Base-by-base conservation (phyloP, 257 asterid species). In the Ocimum tenuiflorum region DNA sequence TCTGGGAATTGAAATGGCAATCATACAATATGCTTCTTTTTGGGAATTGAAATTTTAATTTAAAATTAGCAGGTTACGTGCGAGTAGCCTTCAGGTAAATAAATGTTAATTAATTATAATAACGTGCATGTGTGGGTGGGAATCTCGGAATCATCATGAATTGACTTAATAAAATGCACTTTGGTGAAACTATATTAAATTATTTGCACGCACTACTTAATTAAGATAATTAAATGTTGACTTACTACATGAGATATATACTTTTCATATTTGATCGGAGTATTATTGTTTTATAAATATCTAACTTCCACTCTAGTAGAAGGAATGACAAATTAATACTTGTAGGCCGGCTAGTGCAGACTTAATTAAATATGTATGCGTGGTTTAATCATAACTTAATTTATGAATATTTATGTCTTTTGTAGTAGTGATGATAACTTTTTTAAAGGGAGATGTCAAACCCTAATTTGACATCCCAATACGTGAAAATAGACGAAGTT, bases 111-210 rank as follows among this genome's bases (percentile, higher is more conserved):
- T 48, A n/a, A 8, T 12, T 1, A 22, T n/a, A n/a, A n/a, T n/a
- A n/a, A n/a, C n/a, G n/a, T n/a, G n/a, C 50, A 59, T 27, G 75
- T 61, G 65, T 19, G 41, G 18, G 19, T 22, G 36, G n/a, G 61
- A 53, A 46, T 27, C 23, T n/a, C 10, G 38, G 59, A 63, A 23
- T 22, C 50, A 27, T 65, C 17, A 38, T 41, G 45, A 55, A 8
- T 38, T 67, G 46, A 58, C 72, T 60, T 45, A 38, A 39, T 36
- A 35, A 55, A 48, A 27, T 17, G 41, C 72, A 65, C 68, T 48
- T 29, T 0, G 55, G 36, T 31, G 43, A 24, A 19, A 63, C 9
- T 36, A 35, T 36, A 35, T 23, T 9, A 33, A 43, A 56, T 45
- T 47, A 19, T 54, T 45, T 20, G 1, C 23, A 24, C 0, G 41